Percentiles rank a stretch among this genome's conserved stretches.
Evolutionary conservation across 352 stramenopile genomes (phyloP).

Genomic region (Phytophthora pisi): DNA sequence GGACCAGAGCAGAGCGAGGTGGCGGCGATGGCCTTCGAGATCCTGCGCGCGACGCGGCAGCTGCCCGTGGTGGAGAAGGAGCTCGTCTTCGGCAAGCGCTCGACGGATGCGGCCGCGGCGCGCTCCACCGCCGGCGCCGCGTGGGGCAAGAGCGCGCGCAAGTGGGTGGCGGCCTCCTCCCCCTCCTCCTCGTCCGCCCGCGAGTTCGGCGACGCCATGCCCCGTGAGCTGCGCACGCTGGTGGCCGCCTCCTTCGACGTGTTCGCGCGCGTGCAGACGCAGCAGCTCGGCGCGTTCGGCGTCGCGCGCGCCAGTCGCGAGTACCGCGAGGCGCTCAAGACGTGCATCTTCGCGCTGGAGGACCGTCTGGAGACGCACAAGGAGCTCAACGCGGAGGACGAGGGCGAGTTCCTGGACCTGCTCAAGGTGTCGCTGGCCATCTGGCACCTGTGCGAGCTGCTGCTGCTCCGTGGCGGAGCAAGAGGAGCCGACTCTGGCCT

Average conservation of each 20-base stretch:
- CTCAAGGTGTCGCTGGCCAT: slow-evolving; percentile 82
- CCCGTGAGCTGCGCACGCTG: slow-evolving; percentile 58
- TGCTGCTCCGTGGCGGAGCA: slow-evolving; percentile 64
- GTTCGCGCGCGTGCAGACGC: slow-evolving; percentile 44
- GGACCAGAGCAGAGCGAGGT: slow-evolving; percentile 12
- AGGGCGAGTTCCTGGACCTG: slow-evolving; percentile 62
- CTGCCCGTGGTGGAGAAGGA: slow-evolving; percentile 50
- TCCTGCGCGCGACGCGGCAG: slow-evolving; percentile 47
- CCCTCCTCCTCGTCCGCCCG: background rate
- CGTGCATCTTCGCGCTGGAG: slow-evolving; percentile 69
- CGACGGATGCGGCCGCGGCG: slow-evolving; percentile 14
- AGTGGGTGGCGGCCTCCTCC: slow-evolving; percentile 40
- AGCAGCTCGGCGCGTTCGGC: slow-evolving; percentile 19
- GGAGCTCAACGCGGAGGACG: slow-evolving; percentile 29
- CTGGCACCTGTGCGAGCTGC: slow-evolving; percentile 80
- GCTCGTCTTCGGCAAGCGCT: slow-evolving; percentile 33
- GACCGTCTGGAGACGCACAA: slow-evolving; percentile 46
- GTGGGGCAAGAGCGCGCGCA: slow-evolving; percentile 58
- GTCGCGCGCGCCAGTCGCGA: slow-evolving; percentile 56
- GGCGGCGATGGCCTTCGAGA: slow-evolving; percentile 45
- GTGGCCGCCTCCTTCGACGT: slow-evolving; percentile 68
- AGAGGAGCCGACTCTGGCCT: slow-evolving; percentile 58
- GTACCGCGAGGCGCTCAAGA: slow-evolving; percentile 74
- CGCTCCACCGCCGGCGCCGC: slow-evolving; percentile 39
- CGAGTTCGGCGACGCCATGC: slow-evolving; percentile 45